phyloP scores from a whole-genome alignment of 2,329 filamentous ascomycete species.

The Exutisphaerella laricina region DNA sequence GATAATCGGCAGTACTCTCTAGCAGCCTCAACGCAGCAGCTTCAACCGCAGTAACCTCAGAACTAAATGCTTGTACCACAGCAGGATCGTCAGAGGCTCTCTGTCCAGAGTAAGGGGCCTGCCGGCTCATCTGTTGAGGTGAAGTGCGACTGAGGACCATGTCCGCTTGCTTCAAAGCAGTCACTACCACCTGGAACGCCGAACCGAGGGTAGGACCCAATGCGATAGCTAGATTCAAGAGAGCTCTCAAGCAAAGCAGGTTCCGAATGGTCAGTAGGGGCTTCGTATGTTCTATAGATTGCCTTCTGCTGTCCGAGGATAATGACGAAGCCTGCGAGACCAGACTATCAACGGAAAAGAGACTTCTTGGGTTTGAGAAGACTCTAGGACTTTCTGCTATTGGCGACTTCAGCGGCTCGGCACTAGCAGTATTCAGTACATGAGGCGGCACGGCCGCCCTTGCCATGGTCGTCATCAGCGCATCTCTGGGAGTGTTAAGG shows the following conservation, averaged over 20 bases:
- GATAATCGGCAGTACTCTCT: conserved; percentile 88
- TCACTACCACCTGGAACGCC: conserved; percentile 86
- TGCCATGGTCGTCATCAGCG: conserved; percentile 86
- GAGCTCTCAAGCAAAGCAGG: conserved; percentile 77
- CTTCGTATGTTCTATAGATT: conserved; percentile 48
- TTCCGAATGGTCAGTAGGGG: conserved; percentile 77
- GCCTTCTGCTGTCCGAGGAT: conserved; percentile 50
- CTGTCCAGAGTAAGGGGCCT: conserved; percentile 16
- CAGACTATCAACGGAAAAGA: conserved; percentile 68
- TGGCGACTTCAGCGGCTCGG: conserved; percentile 26
- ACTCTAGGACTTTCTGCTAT: conserved; percentile 53
- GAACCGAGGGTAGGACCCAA: conserved; percentile 78
- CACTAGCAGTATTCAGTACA: conserved; percentile 40
- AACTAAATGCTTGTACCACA: conserved; percentile 47
- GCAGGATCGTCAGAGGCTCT: conserved; percentile 24
- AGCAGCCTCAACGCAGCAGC: conserved; percentile 79
- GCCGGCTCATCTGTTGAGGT: conserved; percentile 25
- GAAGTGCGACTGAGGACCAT: conserved; percentile 61
- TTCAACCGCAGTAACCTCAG: conserved; percentile 83
- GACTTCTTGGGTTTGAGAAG: conserved; percentile 63
- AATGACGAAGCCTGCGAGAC: conserved; percentile 52
- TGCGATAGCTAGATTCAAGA: conserved; percentile 93
- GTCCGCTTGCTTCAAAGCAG: conserved; percentile 88
- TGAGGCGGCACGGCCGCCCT: conserved; percentile 91
- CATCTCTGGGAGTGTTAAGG: conserved; percentile 80